Base-by-base conservation (phyloP, 345 rosid genomes). In the Carallia pectinifolia region DNA sequence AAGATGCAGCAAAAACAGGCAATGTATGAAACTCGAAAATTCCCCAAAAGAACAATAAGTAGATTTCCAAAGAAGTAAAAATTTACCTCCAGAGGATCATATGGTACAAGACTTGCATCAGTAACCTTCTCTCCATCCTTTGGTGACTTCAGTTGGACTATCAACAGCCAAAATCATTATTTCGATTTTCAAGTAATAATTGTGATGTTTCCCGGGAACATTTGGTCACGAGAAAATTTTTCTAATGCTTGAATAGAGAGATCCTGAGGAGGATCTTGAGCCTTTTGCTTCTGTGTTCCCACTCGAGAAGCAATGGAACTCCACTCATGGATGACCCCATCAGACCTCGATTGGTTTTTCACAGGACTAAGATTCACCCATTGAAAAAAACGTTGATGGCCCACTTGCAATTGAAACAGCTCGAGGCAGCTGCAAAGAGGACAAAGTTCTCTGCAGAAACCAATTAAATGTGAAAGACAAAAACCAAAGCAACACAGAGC, bases 201-300 rank as follows among this genome's bases (percentile, higher is more conserved):
- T 90, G 99, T 31, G 96, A 84, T 71, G 98, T 90, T 30, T 95
- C 98, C 53, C 98, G 83, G 33, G 96, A 97, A 87, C 92, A 92
- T 82, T 87, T 92, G 30, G 99, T 90, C 69, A 95, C 98, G 61
- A 85, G 90, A 95, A 72, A 92, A 95, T 76, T 90, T 95, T 82
- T 90, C 99, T 77, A 95, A 67, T 61, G 92, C 90, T 33, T 90
- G 91, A 72, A 92, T 90, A 63, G 98, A 88, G 65, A 92, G 86
- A 78, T 95, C 99, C 58, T 91, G 88, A 81, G 93, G 81, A 73
- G 98, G 96, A 89, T 90, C 99, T 33, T 87, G 83, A 82, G 67
- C 73, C 82, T 85, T 90, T 9, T 82, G 90, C 81, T 83, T 87
- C 6, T 70, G 81, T 78, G 90, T 85, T 76, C 79, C 80, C 71